phyloP scores from a whole-genome alignment of 2,329 filamentous ascomycete genomes.

The Beauveria asiatica region DNA sequence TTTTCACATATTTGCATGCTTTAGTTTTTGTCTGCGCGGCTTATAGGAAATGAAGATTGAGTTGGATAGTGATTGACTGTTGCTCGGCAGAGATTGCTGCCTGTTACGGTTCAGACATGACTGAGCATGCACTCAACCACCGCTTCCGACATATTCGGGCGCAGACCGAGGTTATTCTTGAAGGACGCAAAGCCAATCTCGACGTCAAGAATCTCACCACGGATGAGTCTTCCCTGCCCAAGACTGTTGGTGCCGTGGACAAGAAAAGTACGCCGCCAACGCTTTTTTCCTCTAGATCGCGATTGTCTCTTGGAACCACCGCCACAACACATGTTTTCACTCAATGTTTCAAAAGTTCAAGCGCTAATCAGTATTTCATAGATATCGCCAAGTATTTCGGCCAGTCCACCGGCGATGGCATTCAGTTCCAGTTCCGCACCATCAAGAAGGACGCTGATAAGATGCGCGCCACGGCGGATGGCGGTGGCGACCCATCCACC shows the following conservation, averaged over 20 bases:
- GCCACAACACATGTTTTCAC: background rate
- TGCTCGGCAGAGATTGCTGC: constrained; percentile 34
- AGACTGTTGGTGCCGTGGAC: constrained; percentile 29
- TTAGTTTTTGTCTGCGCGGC: background rate
- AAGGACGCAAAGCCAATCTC: constrained; percentile 25
- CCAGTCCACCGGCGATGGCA: constrained; percentile 47
- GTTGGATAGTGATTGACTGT: constrained; percentile 4
- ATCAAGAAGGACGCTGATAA: constrained; percentile 46
- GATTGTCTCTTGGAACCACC: background rate
- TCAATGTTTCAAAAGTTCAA: background rate
- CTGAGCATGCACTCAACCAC: constrained; percentile 39
- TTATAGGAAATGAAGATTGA: background rate
- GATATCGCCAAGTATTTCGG: constrained; percentile 54
- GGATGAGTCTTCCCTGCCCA: constrained; percentile 27
- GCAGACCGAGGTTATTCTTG: constrained; percentile 30
- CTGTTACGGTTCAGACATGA: constrained; percentile 42
- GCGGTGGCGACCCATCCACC: constrained; percentile 37
- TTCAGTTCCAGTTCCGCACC: constrained; percentile 51
- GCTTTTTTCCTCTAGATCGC: background rate
- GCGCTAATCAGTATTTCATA: constrained; percentile 19
- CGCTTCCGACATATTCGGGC: constrained; percentile 40
- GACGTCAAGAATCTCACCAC: constrained; percentile 35
- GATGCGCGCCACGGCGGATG: constrained; percentile 35
- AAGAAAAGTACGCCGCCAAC: constrained; percentile 30
- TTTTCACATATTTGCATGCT: background rate